Conservation (phyloP, 768 basidiomycete species). For the Serendipita sp. region DNA sequence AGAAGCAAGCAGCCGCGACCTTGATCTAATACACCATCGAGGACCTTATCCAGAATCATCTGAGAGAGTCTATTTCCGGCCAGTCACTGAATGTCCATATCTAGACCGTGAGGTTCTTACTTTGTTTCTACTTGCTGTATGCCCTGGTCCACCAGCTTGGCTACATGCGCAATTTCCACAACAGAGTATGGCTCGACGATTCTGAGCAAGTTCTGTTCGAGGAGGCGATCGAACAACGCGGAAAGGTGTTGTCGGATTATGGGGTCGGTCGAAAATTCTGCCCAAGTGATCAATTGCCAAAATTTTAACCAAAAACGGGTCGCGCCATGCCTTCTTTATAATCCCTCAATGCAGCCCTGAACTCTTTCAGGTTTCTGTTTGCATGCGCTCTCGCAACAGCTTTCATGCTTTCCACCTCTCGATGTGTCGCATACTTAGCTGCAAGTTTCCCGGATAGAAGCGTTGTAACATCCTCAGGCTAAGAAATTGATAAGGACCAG, state of each 20-base stretch:
- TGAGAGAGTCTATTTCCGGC: conserved; percentile 55
- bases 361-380: conserved; percentile 73
- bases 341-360: conserved; percentile 72
- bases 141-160: conserved; percentile 71
- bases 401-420: conserved; percentile 91
- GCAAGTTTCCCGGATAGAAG: conserved; percentile 79
- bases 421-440: conserved; percentile 65
- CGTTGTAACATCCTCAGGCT: conserved; percentile 89
- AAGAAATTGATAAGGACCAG: not conserved
- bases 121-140: conserved; percentile 81
- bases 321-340: conserved; percentile 52
- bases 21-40: conserved; percentile 93
- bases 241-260: conserved; percentile 92
- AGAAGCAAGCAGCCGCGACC: conserved; percentile 80
- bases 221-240: conserved; percentile 83
- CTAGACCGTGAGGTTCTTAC: conserved; percentile 28
- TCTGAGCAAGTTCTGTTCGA: conserved; percentile 87
- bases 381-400: conserved; percentile 89
- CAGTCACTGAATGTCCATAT: not conserved
- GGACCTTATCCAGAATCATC: conserved; percentile 93
- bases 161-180: conserved; percentile 82
- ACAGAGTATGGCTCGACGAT: conserved; percentile 93
- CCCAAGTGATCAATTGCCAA: not conserved
- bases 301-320: not conserved
- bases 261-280: conserved; percentile 88